phyloP scores from a whole-genome alignment of 352 stramenopile species.

The Globisporangium spinosum region DNA sequence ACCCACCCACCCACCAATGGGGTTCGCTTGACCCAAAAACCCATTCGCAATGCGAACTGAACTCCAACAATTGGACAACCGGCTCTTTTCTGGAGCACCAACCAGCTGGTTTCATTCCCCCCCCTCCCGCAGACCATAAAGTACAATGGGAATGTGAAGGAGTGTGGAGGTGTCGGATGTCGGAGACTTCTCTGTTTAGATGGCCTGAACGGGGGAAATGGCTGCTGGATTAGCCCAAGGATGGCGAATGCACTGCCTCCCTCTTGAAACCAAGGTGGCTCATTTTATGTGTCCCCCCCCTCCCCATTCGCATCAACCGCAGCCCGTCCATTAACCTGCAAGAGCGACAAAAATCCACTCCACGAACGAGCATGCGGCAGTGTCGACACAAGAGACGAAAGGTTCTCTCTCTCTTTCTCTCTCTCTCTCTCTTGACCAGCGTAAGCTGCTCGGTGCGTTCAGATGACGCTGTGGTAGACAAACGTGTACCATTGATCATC shows the following conservation, averaged over 20 bases:
- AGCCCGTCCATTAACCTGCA: background rate
- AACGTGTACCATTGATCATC: background rate
- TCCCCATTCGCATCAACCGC: background rate
- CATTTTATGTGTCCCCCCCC: background rate
- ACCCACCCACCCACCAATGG: background rate
- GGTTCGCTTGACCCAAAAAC: background rate
- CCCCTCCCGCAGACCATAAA: background rate
- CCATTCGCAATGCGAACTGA: slow-evolving; percentile 4
- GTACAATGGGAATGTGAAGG: background rate
- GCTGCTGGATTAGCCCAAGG: background rate
- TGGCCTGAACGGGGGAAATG: background rate
- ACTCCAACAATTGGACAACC: slow-evolving; percentile 8
- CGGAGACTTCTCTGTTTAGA: background rate
- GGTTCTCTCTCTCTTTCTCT: too few species aligned
- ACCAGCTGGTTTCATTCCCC: slow-evolving; percentile 3
- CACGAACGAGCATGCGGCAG: background rate
- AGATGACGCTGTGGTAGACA: background rate
- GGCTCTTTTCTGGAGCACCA: background rate
- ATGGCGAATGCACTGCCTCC: background rate
- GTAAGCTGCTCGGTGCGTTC: background rate
- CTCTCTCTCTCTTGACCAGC: background rate
- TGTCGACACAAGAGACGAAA: too few species aligned
- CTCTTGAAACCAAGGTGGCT: background rate
- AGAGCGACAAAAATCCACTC: background rate
- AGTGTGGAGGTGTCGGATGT: background rate